Evolutionary conservation across 1,139 yeast species (phyloP).

Genomic region (Torulaspora pretoriensis): DNA sequence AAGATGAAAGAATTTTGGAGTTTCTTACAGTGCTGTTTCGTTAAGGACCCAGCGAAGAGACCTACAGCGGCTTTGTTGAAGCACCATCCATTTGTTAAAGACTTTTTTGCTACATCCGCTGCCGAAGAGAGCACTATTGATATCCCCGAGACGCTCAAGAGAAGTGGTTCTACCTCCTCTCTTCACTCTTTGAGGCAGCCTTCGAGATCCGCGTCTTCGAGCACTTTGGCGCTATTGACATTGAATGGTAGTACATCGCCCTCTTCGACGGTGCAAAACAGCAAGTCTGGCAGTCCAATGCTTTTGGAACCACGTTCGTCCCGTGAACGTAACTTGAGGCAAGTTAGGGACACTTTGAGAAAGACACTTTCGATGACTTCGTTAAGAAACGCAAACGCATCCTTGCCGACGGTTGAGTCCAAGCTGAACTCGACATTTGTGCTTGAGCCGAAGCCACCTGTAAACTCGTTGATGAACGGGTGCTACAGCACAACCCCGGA

Average conservation of each 20-base stretch:
- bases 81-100: conserved; percentile 42
- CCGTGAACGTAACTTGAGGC: conserved; percentile 20
- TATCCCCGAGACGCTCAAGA: conserved; percentile 12
- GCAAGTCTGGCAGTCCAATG: conserved; percentile 10
- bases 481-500: conserved; percentile 34
- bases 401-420: conserved; percentile 8
- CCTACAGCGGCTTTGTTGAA: conserved; percentile 47
- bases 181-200: conserved; percentile 28
- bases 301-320: conserved; percentile 8
- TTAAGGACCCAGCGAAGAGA: conserved; percentile 45
- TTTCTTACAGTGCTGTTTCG: conserved; percentile 55
- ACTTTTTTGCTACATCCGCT: conserved; percentile 23
- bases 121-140: conserved; percentile 3
- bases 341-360: conserved; percentile 27
- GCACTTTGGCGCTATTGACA: conserved; percentile 11
- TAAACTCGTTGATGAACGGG: conserved; percentile 34
- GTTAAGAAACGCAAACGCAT: conserved; percentile 11
- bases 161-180: conserved; percentile 25
- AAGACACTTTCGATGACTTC: conserved; percentile 34
- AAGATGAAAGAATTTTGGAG: conserved; percentile 50
- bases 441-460: conserved; percentile 34
- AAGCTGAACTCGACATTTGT: conserved; percentile 32
- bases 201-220: conserved; percentile 22
- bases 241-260: conserved; percentile 8
- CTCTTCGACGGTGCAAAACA: conserved; percentile 7